Base-by-base conservation (phyloP, 139 green algal species). In the Volvox africanus region DNA sequence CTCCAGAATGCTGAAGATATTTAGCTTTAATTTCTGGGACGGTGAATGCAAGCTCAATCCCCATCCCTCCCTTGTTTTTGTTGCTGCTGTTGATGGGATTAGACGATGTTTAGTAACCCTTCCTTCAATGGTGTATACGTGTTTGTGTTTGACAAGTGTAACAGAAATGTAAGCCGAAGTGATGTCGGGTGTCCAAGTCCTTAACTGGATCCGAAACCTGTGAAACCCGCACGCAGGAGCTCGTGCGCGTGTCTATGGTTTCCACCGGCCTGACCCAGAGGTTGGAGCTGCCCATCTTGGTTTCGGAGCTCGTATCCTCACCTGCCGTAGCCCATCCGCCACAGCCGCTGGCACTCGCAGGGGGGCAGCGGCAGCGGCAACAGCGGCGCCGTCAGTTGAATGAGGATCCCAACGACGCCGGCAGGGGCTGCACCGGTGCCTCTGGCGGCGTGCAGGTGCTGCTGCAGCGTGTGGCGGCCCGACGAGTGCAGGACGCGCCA, bases 221-320 rank as follows among this genome's bases (percentile, higher is more conserved):
- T 9, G 44, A 55, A 55, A 55, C 44, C 44, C 44, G 44, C 44
- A 55, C 44, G 44, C 71, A 93, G 82, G 94, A 96, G 26, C 93
- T 97, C 78, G 78, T 95, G 62, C 79, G 86, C 3, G 95, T 93
- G 14, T 77, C 92, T 35, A 86, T 95, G 86, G 26, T 92, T 19
- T 20, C 83, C 61, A 93, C 94, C 26, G 94, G 93, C 61, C 44
- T 85, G 33, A 44, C 62, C 0, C 78, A n/a, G 44, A 61, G 75
- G 78, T 80, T 96, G 80, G 33, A 85, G 55, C 87, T 95, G 90
- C 91, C 93, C 0, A 61, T 94, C 44, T 77, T 82, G 24, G 36
- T 95, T 6, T 92, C 87, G 33, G 93, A 95, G 75, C 91, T 94
- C 19, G 88, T 88, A 2, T 44, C 33, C 65, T 81, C 67, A 1